Evolutionary conservation across 2,329 filamentous ascomycete genomes (phyloP).

Genomic region (Macroventuria anomochaeta): DNA sequence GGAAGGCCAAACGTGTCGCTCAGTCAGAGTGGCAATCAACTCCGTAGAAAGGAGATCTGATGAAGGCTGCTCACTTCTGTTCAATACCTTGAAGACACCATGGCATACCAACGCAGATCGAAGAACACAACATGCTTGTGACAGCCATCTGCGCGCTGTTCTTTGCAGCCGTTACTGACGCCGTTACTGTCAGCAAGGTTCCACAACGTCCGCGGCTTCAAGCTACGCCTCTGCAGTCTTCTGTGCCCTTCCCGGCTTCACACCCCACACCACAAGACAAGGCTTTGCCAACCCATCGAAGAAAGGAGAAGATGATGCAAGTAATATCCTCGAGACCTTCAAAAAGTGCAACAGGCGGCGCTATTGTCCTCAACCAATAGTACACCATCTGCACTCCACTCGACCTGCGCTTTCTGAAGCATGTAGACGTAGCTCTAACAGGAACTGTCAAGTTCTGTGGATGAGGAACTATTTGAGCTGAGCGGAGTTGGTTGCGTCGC

Average conservation of each 20-base stretch:
- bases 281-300: background rate
- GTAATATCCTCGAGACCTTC: background rate
- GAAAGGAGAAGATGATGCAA: background rate
- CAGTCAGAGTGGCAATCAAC: too few relatives aligned
- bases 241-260: background rate
- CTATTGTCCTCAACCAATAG: slow-evolving; percentile 36
- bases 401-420: slow-evolving; percentile 68
- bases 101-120: too few relatives aligned
- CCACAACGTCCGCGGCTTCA: background rate
- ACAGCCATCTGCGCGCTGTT: too few relatives aligned
- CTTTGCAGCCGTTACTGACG: background rate
- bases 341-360: background rate
- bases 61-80: background rate
- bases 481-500: too few relatives aligned
- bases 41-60: too few relatives aligned
- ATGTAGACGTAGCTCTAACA: slow-evolving; percentile 67
- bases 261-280: background rate
- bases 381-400: slow-evolving; percentile 70
- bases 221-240: background rate
- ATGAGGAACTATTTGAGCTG: too few relatives aligned
- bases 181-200: background rate
- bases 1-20: too few relatives aligned
- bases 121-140: too few relatives aligned
- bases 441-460: slow-evolving; percentile 68
- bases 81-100: too few relatives aligned